Percentiles rank a stretch among this genome's conserved stretches.
phyloP scores from a whole-genome alignment of 1,284 basidiomycete species.

The Leccinum idahoense region DNA sequence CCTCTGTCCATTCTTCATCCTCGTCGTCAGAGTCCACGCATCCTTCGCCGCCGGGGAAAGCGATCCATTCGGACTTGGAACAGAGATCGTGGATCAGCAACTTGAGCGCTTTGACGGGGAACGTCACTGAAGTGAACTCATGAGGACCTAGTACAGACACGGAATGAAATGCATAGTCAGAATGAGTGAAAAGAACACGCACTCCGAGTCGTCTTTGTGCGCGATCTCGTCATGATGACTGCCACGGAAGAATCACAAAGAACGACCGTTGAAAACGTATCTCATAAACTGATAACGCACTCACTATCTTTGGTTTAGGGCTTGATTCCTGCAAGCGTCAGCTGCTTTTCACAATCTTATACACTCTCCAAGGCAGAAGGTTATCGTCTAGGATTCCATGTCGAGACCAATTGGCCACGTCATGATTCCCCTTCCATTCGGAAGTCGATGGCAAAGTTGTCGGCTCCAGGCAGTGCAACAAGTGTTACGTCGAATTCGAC shows the following conservation, averaged over 20 bases:
- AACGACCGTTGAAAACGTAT: slow-evolving; percentile 15
- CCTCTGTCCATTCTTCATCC: slow-evolving; percentile 88
- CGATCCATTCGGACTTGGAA: slow-evolving; percentile 63
- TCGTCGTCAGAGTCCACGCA: slow-evolving; percentile 75
- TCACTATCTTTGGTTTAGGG: slow-evolving; percentile 75
- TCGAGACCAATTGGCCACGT: too few relatives aligned
- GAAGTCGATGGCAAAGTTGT: too few relatives aligned
- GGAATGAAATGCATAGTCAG: slow-evolving; percentile 7
- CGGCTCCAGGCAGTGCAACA: too few relatives aligned
- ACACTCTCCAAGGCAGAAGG: too few relatives aligned
- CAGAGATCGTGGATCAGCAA: slow-evolving; percentile 82
- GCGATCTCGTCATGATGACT: slow-evolving; percentile 96
- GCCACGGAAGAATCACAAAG: slow-evolving; percentile 17
- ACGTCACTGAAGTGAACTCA: slow-evolving; percentile 80
- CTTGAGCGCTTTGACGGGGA: slow-evolving; percentile 90
- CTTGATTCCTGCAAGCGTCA: slow-evolving; percentile 36
- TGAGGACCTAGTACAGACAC: slow-evolving; percentile 59
- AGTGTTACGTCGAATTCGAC: too few relatives aligned
- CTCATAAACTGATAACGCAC: slow-evolving; percentile 24
- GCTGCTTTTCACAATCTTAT: too few relatives aligned
- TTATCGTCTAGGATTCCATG: too few relatives aligned
- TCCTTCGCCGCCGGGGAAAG: slow-evolving; percentile 50
- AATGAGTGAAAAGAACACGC: slow-evolving; percentile 29
- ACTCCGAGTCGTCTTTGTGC: slow-evolving; percentile 70
- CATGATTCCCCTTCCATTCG: too few relatives aligned